Evolutionary conservation across 768 basidiomycete species (phyloP).

Genomic region (Boletus patriciae): DNA sequence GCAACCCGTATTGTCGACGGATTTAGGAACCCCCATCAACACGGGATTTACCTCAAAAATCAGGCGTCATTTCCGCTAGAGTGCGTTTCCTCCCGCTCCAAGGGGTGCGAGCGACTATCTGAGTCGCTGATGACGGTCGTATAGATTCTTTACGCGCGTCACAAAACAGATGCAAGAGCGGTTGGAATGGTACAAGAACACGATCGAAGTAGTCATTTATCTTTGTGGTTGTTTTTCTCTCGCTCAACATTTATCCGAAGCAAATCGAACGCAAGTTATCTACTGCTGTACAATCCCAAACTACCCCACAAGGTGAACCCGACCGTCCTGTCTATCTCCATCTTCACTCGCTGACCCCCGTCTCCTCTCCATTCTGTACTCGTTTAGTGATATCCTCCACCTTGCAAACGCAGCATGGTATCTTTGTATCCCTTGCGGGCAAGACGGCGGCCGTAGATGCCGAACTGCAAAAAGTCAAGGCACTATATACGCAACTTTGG

Average conservation of each 20-base stretch:
- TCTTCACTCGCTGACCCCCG: neutral
- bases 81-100: slow-evolving; percentile 41
- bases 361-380: neutral
- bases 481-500: slow-evolving; percentile 75
- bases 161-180: slow-evolving; percentile 71
- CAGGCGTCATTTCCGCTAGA: slow-evolving; percentile 82
- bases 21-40: slow-evolving; percentile 71
- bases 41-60: slow-evolving; percentile 68
- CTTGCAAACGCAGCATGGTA: slow-evolving; percentile 75
- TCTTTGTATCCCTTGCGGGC: slow-evolving; percentile 73
- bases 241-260: slow-evolving; percentile 9
- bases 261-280: slow-evolving; percentile 79
- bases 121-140: neutral
- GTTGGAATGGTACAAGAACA: slow-evolving; percentile 74
- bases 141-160: slow-evolving; percentile 70
- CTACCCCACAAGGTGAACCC: slow-evolving; percentile 69
- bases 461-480: slow-evolving; percentile 75
- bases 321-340: neutral
- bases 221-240: neutral
- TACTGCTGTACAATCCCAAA: slow-evolving; percentile 58
- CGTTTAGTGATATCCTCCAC: slow-evolving; percentile 66
- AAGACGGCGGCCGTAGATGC: slow-evolving; percentile 73
- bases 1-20: slow-evolving; percentile 78
- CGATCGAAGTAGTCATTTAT: slow-evolving; percentile 60
- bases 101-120: neutral